Percentiles rank a stretch among this genome's conserved stretches.
phyloP scores from a whole-genome alignment of 1,284 basidiomycete genomes.

The Ustilago shanxiensis region DNA sequence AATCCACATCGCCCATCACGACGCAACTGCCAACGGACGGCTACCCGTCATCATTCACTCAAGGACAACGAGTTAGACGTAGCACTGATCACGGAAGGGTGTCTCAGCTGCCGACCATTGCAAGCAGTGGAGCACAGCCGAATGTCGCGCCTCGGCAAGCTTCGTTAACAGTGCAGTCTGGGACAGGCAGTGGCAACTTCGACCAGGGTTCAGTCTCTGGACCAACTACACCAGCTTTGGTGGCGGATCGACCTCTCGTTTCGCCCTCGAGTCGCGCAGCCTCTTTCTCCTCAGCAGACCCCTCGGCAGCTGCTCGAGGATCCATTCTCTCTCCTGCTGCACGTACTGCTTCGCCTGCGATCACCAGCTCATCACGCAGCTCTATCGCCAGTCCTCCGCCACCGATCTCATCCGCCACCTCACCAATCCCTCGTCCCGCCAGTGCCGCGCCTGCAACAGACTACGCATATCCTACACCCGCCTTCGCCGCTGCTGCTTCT shows the following conservation, averaged over 20 bases:
- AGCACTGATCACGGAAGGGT: conserved; percentile 37
- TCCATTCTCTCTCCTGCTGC: conserved; percentile 15
- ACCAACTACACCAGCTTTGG: not conserved
- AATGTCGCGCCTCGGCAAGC: conserved; percentile 8
- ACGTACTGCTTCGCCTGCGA: conserved; percentile 29
- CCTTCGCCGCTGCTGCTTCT: not conserved
- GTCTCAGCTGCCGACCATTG: conserved; percentile 29
- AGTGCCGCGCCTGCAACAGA: conserved; percentile 13
- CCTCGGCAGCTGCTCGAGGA: conserved; percentile 1
- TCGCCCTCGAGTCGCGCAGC: conserved; percentile 15
- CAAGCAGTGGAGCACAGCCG: conserved; percentile 13
- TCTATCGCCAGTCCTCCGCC: conserved; percentile 31
- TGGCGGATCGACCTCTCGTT: conserved; percentile 8
- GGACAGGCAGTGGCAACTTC: not conserved
- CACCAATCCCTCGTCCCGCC: conserved; percentile 27
- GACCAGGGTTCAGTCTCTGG: not conserved
- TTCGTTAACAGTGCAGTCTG: conserved; percentile 28
- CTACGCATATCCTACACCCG: not conserved
- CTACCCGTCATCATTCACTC: conserved; percentile 16
- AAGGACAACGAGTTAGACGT: conserved; percentile 13
- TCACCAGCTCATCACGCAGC: conserved; percentile 34
- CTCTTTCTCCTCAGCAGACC: conserved; percentile 18
- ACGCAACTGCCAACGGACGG: conserved; percentile 17
- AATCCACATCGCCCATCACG: conserved; percentile 18
- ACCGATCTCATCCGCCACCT: conserved; percentile 3